These are phyloP conservation scores for Hypoxylon sp. DNA, from an alignment of 2,329 filamentous ascomycete species.

Conservation along the genomic window DNA sequence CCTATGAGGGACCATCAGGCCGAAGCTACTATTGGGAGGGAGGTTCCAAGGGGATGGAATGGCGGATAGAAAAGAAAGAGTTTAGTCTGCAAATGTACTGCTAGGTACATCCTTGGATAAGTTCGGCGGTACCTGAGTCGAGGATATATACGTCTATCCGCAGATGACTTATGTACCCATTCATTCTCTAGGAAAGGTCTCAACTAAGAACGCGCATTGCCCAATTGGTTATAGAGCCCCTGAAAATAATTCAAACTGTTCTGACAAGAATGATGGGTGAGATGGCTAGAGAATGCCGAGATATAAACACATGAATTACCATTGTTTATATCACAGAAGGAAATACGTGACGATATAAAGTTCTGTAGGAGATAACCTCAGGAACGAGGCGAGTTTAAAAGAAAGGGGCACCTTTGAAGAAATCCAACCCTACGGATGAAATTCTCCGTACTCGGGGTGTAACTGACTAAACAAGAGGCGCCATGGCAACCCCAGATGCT, in stretches of 20 bases:
- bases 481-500: neutral
- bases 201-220: neutral
- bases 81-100: slow-evolving; percentile 1
- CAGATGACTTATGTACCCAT: neutral
- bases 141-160: neutral
- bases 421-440: neutral
- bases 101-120: neutral
- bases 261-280: neutral
- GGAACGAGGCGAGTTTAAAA: neutral
- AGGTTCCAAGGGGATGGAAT: slow-evolving; percentile 25
- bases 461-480: neutral
- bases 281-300: neutral
- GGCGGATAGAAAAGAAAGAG: slow-evolving; percentile 7
- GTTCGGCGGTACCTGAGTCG: neutral
- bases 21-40: neutral
- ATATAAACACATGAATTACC: neutral
- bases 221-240: neutral
- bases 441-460: neutral
- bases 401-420: neutral
- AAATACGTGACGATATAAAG: neutral
- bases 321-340: neutral
- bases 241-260: neutral
- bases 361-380: neutral
- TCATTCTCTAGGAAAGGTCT: neutral
- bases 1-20: neutral